phyloP scores from a whole-genome alignment of 163 green algal genomes.

The Smithsoniella earleae region DNA sequence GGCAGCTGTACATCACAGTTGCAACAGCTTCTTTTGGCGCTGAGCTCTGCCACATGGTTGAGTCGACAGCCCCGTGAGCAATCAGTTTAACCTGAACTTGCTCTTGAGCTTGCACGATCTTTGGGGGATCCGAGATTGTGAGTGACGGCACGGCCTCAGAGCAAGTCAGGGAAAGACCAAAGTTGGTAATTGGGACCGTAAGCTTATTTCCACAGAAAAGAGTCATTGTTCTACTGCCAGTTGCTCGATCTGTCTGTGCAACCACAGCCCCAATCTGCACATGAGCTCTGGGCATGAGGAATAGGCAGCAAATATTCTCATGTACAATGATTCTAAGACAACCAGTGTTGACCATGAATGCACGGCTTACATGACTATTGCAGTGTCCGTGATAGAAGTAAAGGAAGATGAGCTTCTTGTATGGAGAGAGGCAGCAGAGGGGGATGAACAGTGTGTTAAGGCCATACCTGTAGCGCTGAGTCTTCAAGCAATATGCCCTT shows the following conservation, averaged over 20 bases:
- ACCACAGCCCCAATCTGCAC: constrained; percentile 1
- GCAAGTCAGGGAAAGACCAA: not conserved
- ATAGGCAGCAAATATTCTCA: too few species aligned
- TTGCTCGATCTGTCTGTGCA: not conserved
- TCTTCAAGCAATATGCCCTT: constrained; percentile 24
- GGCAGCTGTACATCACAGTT: not conserved
- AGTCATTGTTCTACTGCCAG: not conserved
- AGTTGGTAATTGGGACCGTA: not conserved
- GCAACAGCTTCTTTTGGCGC: not conserved
- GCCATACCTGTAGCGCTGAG: not conserved
- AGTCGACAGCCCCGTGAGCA: not conserved
- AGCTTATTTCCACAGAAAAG: constrained; percentile 21
- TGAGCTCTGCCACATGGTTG: not conserved
- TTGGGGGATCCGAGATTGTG: not conserved
- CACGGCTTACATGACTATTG: not conserved
- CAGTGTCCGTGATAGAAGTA: not conserved
- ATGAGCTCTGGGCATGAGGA: too few species aligned
- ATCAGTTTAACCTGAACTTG: constrained; percentile 6
- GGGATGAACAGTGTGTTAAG: too few species aligned
- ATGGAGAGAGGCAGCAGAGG: not conserved
- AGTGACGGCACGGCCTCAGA: not conserved
- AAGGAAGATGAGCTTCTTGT: not conserved
- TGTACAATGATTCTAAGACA: not conserved
- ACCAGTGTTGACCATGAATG: not conserved
- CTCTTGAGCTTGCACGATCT: not conserved